Conservation (phyloP, 1,139 yeast genomes). For the Saccharomyces hybrid region DNA sequence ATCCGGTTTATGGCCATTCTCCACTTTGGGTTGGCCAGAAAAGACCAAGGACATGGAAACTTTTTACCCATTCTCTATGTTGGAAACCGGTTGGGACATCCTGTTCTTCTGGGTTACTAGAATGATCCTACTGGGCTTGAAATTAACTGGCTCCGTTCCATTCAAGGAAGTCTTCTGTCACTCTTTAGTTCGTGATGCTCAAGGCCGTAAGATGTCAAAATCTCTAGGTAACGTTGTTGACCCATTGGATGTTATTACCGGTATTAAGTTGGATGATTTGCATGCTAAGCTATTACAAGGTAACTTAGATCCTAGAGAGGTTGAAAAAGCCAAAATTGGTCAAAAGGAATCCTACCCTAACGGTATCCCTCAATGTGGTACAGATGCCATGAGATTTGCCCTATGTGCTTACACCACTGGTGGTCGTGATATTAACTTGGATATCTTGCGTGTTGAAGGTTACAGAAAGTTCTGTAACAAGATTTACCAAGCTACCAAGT, state of each 20-base stretch:
- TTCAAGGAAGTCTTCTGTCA: conserved; percentile 97
- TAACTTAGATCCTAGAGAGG: conserved; percentile 84
- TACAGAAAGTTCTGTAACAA: conserved; percentile 99
- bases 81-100: conserved; percentile 99
- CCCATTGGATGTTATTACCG: conserved; percentile 87
- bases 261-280: conserved; percentile 71
- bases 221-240: conserved; percentile 94
- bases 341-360: conserved; percentile 87
- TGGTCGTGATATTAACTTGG: conserved; percentile 95
- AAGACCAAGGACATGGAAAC: conserved; percentile 63
- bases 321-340: conserved; percentile 80
- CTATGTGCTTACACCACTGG: conserved; percentile 98
- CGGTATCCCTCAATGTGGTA: conserved; percentile 99
- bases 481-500: conserved; percentile 97
- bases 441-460: conserved; percentile 94
- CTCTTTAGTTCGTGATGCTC: conserved; percentile 96
- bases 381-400: conserved; percentile 96
- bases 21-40: conserved; percentile 94
- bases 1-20: conserved; percentile 95
- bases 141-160: conserved; percentile 85
- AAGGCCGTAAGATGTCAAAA: conserved; percentile 98
- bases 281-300: conserved; percentile 74
- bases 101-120: conserved; percentile 97
- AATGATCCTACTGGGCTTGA: conserved; percentile 87
- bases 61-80: conserved; percentile 84